phyloP scores from a whole-genome alignment of 768 basidiomycete genomes.

The Nidularia pulvinata region DNA sequence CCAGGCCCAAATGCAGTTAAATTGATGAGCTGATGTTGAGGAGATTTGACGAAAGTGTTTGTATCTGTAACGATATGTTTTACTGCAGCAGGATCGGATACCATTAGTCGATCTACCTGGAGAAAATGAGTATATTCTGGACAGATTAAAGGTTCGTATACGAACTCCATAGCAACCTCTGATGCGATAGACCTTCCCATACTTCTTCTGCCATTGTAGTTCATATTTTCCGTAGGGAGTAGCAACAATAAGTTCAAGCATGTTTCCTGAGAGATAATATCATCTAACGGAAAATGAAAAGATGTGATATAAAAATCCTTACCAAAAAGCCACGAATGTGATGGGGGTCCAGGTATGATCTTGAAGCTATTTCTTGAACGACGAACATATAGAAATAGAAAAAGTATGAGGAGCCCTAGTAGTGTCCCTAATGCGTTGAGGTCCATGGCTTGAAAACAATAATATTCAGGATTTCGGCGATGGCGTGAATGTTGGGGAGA shows the following conservation, averaged over 20 bases:
- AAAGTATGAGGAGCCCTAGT: too few relatives aligned
- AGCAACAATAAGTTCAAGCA: neutral
- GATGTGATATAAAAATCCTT: neutral
- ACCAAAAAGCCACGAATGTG: neutral
- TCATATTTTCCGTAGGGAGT: neutral
- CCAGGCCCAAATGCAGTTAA: neutral
- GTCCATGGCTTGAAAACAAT: too few relatives aligned
- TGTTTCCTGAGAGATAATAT: neutral
- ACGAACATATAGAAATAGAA: neutral
- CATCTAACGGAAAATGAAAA: neutral
- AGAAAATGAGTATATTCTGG: neutral
- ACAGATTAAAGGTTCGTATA: neutral
- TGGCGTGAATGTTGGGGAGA: too few relatives aligned
- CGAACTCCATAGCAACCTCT: slow-evolving; percentile 1
- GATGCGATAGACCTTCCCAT: neutral
- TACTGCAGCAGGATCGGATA: neutral
- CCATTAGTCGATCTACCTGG: neutral
- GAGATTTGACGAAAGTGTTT: neutral
- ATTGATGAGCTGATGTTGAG: neutral
- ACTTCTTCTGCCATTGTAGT: neutral
- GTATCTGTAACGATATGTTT: neutral
- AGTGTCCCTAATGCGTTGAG: too few relatives aligned
- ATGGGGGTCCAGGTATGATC: neutral
- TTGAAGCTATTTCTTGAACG: neutral
- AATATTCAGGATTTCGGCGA: too few relatives aligned